A percentile compares a stretch with the other conserved stretches of the same genome.
Conservation (phyloP, 345 rosid species). For the Laguncularia racemosa region DNA sequence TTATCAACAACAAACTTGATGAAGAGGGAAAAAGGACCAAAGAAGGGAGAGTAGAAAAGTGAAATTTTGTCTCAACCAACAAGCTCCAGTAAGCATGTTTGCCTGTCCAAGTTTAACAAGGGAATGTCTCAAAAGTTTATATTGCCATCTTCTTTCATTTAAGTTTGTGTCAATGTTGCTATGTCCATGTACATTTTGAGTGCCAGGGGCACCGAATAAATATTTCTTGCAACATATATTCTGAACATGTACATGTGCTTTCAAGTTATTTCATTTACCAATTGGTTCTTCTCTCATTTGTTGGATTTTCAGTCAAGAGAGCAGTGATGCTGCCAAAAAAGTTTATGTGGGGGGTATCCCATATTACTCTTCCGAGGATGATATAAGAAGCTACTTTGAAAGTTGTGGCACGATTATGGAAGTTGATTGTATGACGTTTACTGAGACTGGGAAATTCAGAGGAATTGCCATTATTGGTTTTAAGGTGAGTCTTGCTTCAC, state of each 20-base stretch:
- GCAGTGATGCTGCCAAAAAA: constrained; percentile 40
- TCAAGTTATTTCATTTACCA: constrained; percentile 1
- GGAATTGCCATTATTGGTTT: constrained; percentile 81
- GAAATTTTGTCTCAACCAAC: no score
- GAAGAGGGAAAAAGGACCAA: no score
- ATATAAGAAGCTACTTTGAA: constrained; percentile 76
- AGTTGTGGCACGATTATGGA: constrained; percentile 71
- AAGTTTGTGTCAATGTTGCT: no score
- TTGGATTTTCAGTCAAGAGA: constrained; percentile 42
- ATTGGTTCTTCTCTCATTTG: background rate
- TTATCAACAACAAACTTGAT: no score
- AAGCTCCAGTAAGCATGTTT: no score
- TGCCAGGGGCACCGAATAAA: no score
- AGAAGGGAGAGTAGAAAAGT: no score
- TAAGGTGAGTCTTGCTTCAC: constrained; percentile 33
- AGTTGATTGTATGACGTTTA: constrained; percentile 75
- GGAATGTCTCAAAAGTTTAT: no score
- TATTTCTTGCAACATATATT: no score
- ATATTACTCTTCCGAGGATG: constrained; percentile 73
- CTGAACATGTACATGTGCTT: background rate
- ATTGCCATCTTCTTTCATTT: no score
- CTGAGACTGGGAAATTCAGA: constrained; percentile 82
- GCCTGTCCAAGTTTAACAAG: no score
- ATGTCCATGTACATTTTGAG: no score
- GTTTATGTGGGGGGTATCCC: constrained; percentile 93